phyloP scores from a whole-genome alignment of 768 basidiomycete genomes.

The Trametes cingulata region DNA sequence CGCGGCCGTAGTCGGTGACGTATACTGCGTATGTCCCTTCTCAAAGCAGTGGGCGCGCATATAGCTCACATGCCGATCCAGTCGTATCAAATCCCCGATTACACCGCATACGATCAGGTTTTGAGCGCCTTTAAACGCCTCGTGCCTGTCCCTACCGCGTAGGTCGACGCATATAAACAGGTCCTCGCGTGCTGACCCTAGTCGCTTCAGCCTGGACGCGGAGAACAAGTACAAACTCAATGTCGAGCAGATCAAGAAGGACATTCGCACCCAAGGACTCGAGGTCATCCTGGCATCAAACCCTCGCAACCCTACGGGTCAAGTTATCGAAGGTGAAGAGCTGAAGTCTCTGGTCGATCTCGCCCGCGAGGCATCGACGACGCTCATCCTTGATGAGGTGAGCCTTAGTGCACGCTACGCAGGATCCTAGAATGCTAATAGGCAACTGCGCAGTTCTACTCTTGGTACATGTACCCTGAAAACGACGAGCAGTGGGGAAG shows the following conservation, averaged over 20 bases:
- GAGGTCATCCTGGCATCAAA: conserved; percentile 88
- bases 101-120: conserved; percentile 86
- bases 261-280: conserved; percentile 81
- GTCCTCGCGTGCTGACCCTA: conserved; percentile 3
- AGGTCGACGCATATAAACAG: conserved; percentile 31
- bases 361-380: conserved; percentile 69
- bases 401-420: background rate
- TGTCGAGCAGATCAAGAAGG: conserved; percentile 73
- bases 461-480: conserved; percentile 93
- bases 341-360: conserved; percentile 77
- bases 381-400: conserved; percentile 84
- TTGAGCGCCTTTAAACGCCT: conserved; percentile 85
- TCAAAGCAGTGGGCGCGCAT: background rate
- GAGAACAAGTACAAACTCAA: conserved; percentile 67
- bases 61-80: conserved; percentile 31
- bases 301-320: conserved; percentile 97
- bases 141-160: conserved; percentile 90
- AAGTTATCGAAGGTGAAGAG: conserved; percentile 79
- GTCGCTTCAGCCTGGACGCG: conserved; percentile 43
- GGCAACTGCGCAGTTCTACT: conserved; percentile 69
- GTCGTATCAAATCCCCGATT: conserved; percentile 91
- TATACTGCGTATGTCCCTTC: conserved; percentile 53
- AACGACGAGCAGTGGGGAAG: conserved; percentile 70
- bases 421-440: background rate
- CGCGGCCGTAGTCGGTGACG: conserved; percentile 89